phyloP scores from a whole-genome alignment of 306 rosid species.

The Inga laurina region DNA sequence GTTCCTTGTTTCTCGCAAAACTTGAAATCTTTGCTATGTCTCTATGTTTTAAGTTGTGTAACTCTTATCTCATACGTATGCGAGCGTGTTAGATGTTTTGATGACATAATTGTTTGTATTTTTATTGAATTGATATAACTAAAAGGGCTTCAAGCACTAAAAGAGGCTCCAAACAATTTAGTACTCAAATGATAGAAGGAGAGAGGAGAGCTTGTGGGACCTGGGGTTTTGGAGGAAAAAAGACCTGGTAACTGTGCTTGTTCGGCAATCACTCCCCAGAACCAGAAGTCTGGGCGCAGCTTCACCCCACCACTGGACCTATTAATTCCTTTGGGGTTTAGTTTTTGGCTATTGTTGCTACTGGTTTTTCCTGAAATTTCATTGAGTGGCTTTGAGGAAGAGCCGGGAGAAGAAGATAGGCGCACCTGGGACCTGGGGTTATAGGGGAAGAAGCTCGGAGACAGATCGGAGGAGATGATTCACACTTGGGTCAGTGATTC shows the following conservation, averaged over 20 bases:
- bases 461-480: constrained; percentile 55
- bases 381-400: neutral
- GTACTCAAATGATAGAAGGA: too few relatives aligned
- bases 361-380: neutral
- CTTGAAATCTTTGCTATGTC: constrained; percentile 54
- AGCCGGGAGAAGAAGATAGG: constrained; percentile 48
- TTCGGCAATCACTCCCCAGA: neutral
- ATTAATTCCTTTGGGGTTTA: neutral
- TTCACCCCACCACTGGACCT: too few relatives aligned
- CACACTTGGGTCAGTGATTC: too few relatives aligned
- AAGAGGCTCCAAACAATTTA: too few relatives aligned
- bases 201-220: too few relatives aligned
- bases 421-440: constrained; percentile 58
- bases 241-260: neutral
- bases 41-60: constrained; percentile 70
- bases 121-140: too few relatives aligned
- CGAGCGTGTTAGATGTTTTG: too few relatives aligned
- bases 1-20: constrained; percentile 51
- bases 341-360: neutral
- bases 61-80: neutral
- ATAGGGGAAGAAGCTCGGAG: constrained; percentile 28
- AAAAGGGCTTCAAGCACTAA: too few relatives aligned
- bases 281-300: neutral
- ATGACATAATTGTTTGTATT: too few relatives aligned
- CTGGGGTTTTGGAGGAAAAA: too few relatives aligned